phyloP scores from a whole-genome alignment of 1,284 basidiomycete genomes.

The Cryptococcus sp. region DNA sequence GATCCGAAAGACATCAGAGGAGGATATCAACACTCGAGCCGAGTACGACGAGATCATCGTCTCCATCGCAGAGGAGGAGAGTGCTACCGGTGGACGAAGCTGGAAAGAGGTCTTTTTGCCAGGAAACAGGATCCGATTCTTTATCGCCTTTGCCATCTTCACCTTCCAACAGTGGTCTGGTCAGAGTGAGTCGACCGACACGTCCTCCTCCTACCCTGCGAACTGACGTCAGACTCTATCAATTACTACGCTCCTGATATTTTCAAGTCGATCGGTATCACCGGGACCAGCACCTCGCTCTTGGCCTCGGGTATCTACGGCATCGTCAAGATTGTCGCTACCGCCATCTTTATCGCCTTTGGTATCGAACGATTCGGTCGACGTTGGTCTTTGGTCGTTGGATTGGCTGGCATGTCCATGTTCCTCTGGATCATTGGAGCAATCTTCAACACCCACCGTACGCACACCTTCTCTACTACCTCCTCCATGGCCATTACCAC shows the following conservation, averaged over 20 bases:
- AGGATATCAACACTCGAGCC: not conserved
- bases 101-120: constrained; percentile 62
- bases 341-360: constrained; percentile 57
- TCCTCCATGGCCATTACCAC: not conserved
- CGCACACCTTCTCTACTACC: not conserved
- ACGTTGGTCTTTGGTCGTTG: constrained; percentile 43
- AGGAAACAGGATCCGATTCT: constrained; percentile 65
- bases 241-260: constrained; percentile 66
- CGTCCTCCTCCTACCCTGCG: too few species aligned
- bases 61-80: constrained; percentile 4
- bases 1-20: constrained; percentile 5
- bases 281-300: constrained; percentile 53
- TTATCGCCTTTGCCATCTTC: constrained; percentile 56
- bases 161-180: constrained; percentile 62
- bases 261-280: constrained; percentile 52
- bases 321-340: constrained; percentile 66
- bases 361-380: constrained; percentile 49
- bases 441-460: constrained; percentile 62
- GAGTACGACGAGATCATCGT: constrained; percentile 8
- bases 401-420: constrained; percentile 56
- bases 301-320: constrained; percentile 79
- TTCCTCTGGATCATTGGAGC: constrained; percentile 61
- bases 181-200: constrained; percentile 38
- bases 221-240: constrained; percentile 43
- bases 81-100: constrained; percentile 3